Base-by-base conservation (phyloP, 139 green algal genomes). In the Closterium sp. region DNA sequence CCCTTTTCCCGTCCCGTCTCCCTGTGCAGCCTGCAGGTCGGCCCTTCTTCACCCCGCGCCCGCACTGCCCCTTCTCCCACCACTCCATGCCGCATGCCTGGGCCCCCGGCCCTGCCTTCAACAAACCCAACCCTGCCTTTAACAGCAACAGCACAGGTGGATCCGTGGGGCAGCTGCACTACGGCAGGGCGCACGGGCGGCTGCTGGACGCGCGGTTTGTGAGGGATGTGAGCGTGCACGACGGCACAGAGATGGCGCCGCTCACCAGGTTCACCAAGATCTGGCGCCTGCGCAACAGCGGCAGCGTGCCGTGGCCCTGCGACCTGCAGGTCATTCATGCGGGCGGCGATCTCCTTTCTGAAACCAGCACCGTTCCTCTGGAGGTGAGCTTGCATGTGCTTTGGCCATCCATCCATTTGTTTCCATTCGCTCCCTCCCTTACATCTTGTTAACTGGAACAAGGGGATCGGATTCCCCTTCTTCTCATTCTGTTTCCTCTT, bases 121-220 rank as follows among this genome's bases (percentile, higher is more conserved):
- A 76, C 55, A 76, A 76, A 19, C 55, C 9, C 55, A 76, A 3
- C 55, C 4, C 12, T 25, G 16, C 55, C 25, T 76, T 76, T 19
- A 76, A 19, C 55, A 76, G 55, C 55, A 28, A 12, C 55, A 76
- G 55, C 55, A 19, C n/a, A 21, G 32, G 10, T 1, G 33, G 86
- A 21, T 7, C 86, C n/a, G 86, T 89, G 33, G 86, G 33, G 28
- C 30, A 32, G 86, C 4, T 64, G 86, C 86, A 43, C 19, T 33
- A 89, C 28, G 86, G 28, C 31, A 36, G 86, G 28, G 86, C 31
- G 28, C 32, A 33, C 7, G 86, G 31, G 31, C 7, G 34, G 34
- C 86, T 34, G 92, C 69, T 89, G 9, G 92, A 94, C 69, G 89
- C 92, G 36, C 92, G 92, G 32, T 94, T 94, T 89, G 92, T 94